Evolutionary conservation across 179 eudicot genomes (phyloP), one percentile per base, ranked within the genome.

Genomic region (Spinacia oleracea): DNA sequence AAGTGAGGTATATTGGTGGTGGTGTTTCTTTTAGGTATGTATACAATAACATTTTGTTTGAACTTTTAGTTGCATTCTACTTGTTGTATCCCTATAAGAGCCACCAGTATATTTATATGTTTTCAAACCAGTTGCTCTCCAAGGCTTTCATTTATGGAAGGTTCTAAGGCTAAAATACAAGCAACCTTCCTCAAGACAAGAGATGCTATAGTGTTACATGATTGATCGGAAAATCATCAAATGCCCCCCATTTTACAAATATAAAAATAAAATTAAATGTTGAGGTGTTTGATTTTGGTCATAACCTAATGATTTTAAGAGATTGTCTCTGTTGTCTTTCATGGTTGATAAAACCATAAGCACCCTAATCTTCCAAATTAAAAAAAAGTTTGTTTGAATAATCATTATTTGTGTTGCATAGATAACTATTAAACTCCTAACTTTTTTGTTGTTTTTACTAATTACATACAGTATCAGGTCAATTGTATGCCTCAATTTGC

Each of bases 401-500:
- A 58, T 42, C 55, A 32, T 67, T n/a, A n/a, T n/a, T n/a, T n/a
- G n/a, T n/a, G n/a, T n/a, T n/a, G n/a, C n/a, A n/a, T n/a, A n/a
- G n/a, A n/a, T n/a, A n/a, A n/a, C n/a, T n/a, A n/a, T n/a, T n/a
- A n/a, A n/a, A n/a, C n/a, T n/a, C n/a, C n/a, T n/a, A n/a, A n/a
- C n/a, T 1, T 35, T 43, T 73, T 11, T 32, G 73, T 75, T 55
- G 77, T 65, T 79, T 72, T 63, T 31, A n/a, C n/a, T n/a, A n/a
- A n/a, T 11, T 9, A 63, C 48, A 23, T 85, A 70, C 97, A 96
- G 99, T 87, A 93, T 96, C 87, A 87, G 96, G 87, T 96, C 99
- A 70, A 88, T 96, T 72, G 84, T 96, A 73, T 96, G 99, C 90
- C 97, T 96, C 12, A 96, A 96, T 87, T 85, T 96, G 88, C 99